Conservation (phyloP, 495 filamentous ascomycete species). For the Cladorrhinum samala region DNA sequence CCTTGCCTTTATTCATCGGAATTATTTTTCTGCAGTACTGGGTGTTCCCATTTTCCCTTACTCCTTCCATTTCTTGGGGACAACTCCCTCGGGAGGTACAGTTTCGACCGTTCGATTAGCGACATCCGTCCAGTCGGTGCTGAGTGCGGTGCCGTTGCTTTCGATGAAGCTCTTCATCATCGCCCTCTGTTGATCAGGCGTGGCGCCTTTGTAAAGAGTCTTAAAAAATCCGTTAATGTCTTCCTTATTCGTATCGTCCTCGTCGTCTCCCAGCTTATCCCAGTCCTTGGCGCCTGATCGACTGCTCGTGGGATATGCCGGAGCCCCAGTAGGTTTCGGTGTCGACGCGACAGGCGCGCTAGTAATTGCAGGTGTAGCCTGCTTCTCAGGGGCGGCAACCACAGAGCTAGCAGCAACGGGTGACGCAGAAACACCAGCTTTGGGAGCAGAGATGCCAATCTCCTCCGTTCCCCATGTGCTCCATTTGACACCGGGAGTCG, state of each 20-base stretch:
- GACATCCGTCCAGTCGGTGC: slow-evolving; percentile 90
- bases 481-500: slow-evolving; percentile 68
- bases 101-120: slow-evolving; percentile 64
- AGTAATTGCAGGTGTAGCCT: neutral
- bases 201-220: slow-evolving; percentile 73
- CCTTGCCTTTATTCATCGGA: too few species aligned
- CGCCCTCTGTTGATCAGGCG: slow-evolving; percentile 74
- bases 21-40: too few species aligned
- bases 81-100: slow-evolving; percentile 68
- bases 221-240: slow-evolving; percentile 89
- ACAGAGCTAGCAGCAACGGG: neutral
- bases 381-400: neutral
- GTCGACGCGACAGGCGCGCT: neutral
- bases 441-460: slow-evolving; percentile 9
- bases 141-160: slow-evolving; percentile 87
- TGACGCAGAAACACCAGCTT: neutral
- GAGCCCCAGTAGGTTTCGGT: slow-evolving; percentile 25
- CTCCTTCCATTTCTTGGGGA: slow-evolving; percentile 59
- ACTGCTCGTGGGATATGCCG: slow-evolving; percentile 85
- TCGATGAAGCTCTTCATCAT: slow-evolving; percentile 98
- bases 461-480: slow-evolving; percentile 33
- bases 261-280: slow-evolving; percentile 63
- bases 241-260: slow-evolving; percentile 55
- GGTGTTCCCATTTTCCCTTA: too few species aligned
- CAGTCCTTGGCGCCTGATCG: slow-evolving; percentile 80